Evolutionary conservation across 495 filamentous ascomycete genomes (phyloP), one percentile per base, ranked within the genome.

Genomic region (Collariella sp.): DNA sequence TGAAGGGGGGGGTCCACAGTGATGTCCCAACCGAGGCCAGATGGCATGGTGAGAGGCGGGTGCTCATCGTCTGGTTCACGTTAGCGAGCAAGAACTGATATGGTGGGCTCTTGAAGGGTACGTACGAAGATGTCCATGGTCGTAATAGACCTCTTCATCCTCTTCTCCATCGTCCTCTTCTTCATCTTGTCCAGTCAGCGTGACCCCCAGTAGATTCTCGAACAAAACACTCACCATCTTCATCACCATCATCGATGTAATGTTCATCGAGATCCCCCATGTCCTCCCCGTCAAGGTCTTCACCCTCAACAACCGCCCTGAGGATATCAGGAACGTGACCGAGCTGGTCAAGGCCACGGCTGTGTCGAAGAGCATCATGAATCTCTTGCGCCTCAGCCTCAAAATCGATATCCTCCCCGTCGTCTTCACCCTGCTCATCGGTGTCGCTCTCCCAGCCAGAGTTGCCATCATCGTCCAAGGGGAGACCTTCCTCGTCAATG

Each of bases 161-260:
- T 85, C 82, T 47, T 78, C 71, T 43, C 91, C 88, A 29, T 88
- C 86, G 46, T 87, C 86, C 16, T 87, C 85, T 3, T 84, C 83
- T 40, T 86, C 83, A 9, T 86, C 84, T 46, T 76, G 75, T 69
- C 52, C 6, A 63, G 53, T 67, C 49, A 67, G 65, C 51, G 19
- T 65, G 36, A 64, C 61, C 46, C 35, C 24, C n/a, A 38, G 36
- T 23, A 2, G 12, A 42, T 38, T n/a, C 67, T 19, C 18, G 16
- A 5, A 13, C 6, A 19, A 15, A 15, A 43, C 60, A 68, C 66
- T 65, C 72, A 71, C 81, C 83, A 62, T 81, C 82, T 35, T 81
- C 79, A 19, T 66, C 72, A 46, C 82, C 86, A 10, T 85, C 83
- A 55, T 83, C 83, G 65, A 84, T 76, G 42, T 87, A 84, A 54